Conservation (phyloP, 306 rosid species). For the Alnus glutinosa region DNA sequence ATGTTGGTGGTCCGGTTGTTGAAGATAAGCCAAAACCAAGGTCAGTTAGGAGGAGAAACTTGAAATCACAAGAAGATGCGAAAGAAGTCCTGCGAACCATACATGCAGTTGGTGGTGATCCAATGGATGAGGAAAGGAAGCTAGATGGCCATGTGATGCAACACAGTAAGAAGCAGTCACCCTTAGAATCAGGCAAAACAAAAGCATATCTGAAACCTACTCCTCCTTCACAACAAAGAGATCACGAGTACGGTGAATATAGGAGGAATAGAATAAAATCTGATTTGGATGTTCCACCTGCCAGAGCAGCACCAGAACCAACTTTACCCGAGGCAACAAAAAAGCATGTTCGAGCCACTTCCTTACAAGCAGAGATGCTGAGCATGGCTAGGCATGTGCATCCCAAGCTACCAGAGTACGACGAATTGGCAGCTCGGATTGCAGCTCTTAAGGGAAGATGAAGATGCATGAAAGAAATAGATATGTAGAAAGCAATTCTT, state of each 20-base stretch:
- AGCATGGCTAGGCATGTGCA: constrained; percentile 38
- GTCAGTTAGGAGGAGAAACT: constrained; percentile 60
- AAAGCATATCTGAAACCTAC: constrained; percentile 9
- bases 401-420: constrained; percentile 77
- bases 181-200: constrained; percentile 23
- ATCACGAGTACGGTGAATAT: constrained; percentile 8
- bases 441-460: constrained; percentile 52
- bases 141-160: constrained; percentile 42
- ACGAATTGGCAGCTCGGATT: constrained; percentile 58
- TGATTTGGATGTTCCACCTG: constrained; percentile 2
- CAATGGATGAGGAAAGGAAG: constrained; percentile 28
- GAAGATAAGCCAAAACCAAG: constrained; percentile 51
- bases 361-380: constrained; percentile 40
- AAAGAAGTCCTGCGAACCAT: background rate
- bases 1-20: constrained; percentile 7
- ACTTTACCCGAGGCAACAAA: constrained; percentile 15
- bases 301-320: constrained; percentile 41
- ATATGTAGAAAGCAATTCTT: background rate
- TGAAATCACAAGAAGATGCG: constrained; percentile 30
- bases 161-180: constrained; percentile 37
- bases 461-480: background rate
- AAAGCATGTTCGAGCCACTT: constrained; percentile 26
- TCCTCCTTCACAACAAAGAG: constrained; percentile 13
- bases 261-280: constrained; percentile 22
- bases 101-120: background rate